Base-by-base conservation (phyloP, 106 monocot species). In the Allium sativum region DNA sequence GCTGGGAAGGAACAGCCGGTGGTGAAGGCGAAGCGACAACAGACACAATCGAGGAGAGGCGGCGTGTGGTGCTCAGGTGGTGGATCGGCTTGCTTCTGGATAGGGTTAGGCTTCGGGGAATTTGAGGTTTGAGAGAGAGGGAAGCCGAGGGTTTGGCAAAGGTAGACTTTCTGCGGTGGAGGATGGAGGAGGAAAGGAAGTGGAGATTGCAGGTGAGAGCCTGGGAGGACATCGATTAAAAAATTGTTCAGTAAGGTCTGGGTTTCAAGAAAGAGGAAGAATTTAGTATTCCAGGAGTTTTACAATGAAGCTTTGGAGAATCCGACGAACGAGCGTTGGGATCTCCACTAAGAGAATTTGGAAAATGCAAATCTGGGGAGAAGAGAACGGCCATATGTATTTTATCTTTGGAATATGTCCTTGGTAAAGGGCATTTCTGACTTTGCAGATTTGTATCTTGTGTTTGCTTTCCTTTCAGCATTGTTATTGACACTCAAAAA, bases 171-270 rank as follows among this genome's bases (percentile, higher is more conserved):
- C 31, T 31, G 31, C 31, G 31, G 31, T 31, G 31, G 31, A 5
- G 5, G 31, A 31, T 31, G 31, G 31, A 31, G 31, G 31, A 31
- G 31, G 31, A 31, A 31, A 31, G 31, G 55, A 70, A 42, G 55
- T 70, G 70, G 51, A 82, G 45, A 59, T 67, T 72, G 64, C 76
- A 82, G 53, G 75, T 62, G 58, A 82, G 73, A 56, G 71, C 64
- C 18, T 75, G 64, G 20, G 77, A 72, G 58, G 81, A 64, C 78
- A 78, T 86, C 60, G 44, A n/a, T 56, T 75, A n/a, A 14, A 14
- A 0, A 12, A 4, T 12, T 9, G 12, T 44, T 42, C 12, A 42
- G 44, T 21, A 55, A 44, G 43, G 55, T 47, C 40, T 18, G 41
- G 22, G 41, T 22, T 45, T 55, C 47, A 40, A 7, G 1, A 31